Evolutionary conservation across 768 basidiomycete genomes (phyloP).

Genomic region (Termitomyces sp.): DNA sequence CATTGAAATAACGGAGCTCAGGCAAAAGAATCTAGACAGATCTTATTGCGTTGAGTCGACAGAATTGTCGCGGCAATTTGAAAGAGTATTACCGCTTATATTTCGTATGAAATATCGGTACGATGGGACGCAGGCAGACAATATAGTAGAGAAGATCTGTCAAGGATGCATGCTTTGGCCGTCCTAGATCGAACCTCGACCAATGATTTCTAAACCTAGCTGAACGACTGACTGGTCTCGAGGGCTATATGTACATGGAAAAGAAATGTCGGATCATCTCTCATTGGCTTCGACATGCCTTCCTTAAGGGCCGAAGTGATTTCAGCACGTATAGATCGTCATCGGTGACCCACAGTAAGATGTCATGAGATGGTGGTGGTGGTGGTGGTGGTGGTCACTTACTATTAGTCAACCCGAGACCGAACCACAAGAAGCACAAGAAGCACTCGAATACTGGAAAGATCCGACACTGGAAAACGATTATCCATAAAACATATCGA

Average conservation of each 20-base stretch:
- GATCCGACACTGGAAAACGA: not conserved
- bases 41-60: no score
- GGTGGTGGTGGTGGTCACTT: not conserved
- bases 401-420: not conserved
- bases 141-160: not conserved
- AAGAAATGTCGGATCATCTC: not conserved
- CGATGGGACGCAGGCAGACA: no score
- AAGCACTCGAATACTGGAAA: not conserved
- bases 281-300: not conserved
- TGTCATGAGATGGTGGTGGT: not conserved
- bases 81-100: no score
- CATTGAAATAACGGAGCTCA: no score
- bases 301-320: not conserved
- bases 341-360: not conserved
- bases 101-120: no score
- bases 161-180: not conserved
- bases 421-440: not conserved
- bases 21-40: no score
- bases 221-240: not conserved
- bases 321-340: not conserved
- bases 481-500: constrained; percentile 13
- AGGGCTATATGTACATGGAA: not conserved
- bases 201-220: no score
- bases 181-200: not conserved
- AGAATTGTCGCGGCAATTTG: no score